Evolutionary conservation across 2,329 filamentous ascomycete species (phyloP).

Genomic region (Fusarium scirpi): DNA sequence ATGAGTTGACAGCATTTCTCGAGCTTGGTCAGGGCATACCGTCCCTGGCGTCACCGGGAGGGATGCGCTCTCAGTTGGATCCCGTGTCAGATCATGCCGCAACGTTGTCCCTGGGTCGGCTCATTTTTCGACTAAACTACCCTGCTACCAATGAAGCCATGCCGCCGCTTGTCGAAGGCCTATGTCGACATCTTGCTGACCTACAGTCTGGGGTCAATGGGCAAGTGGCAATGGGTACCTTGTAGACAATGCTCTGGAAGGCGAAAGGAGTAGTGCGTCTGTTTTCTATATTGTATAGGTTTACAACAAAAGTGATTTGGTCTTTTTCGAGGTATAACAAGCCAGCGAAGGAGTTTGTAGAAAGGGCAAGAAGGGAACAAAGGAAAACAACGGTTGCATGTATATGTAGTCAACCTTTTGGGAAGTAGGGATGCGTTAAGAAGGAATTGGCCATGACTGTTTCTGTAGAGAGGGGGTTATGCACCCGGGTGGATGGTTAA

Average conservation of each 20-base stretch:
- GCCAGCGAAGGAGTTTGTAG: constrained; percentile 40
- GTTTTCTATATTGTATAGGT: background rate
- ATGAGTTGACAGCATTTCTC: constrained; percentile 30
- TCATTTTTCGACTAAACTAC: constrained; percentile 40
- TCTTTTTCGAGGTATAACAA: constrained; percentile 3
- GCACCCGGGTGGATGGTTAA: background rate
- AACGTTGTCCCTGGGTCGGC: constrained; percentile 29
- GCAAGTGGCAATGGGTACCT: constrained; percentile 1
- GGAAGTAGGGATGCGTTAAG: background rate
- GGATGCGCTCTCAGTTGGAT: constrained; percentile 26
- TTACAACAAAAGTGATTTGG: constrained; percentile 20
- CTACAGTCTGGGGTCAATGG: constrained; percentile 17
- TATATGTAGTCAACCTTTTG: background rate
- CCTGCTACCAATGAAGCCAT: constrained; percentile 31
- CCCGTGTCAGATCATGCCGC: constrained; percentile 31
- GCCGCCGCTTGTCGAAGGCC: constrained; percentile 39
- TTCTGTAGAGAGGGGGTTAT: background rate
- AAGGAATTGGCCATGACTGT: background rate
- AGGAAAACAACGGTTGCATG: background rate
- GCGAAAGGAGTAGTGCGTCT: background rate
- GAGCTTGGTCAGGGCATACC: constrained; percentile 38
- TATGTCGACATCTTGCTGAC: constrained; percentile 39
- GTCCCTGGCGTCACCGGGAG: constrained; percentile 27
- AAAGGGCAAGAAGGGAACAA: constrained; percentile 6
- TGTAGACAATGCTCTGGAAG: background rate